These are phyloP conservation scores for Luffa aegyptiaca DNA, from an alignment of 306 rosid species.

Conservation along the genomic window DNA sequence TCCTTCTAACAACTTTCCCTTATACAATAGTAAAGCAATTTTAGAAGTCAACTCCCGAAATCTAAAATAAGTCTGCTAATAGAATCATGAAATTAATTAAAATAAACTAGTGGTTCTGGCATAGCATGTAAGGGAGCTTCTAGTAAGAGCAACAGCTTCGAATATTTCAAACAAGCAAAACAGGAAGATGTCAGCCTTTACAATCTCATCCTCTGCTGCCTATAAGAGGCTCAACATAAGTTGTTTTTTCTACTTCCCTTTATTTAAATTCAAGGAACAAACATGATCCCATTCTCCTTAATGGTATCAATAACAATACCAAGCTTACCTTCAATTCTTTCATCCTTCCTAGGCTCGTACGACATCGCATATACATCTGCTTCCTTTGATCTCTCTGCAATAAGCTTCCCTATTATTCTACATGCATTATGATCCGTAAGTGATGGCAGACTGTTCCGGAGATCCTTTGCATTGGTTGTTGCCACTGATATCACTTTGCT, in stretches of 20 bases:
- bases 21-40: neutral
- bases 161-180: neutral
- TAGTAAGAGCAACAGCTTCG: neutral
- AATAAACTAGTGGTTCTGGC: neutral
- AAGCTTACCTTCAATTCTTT: constrained; percentile 72
- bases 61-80: neutral
- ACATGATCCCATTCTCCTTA: constrained; percentile 62
- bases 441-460: constrained; percentile 55
- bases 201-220: neutral
- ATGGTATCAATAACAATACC: constrained; percentile 78
- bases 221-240: neutral
- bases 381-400: constrained; percentile 78
- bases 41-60: neutral
- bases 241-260: neutral
- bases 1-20: neutral
- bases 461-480: constrained; percentile 70
- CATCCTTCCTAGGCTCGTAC: constrained; percentile 69
- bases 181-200: neutral
- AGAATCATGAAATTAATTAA: neutral
- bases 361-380: constrained; percentile 87
- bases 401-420: constrained; percentile 56
- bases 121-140: neutral
- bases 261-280: constrained; percentile 20
- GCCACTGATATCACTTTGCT: constrained; percentile 90
- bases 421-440: constrained; percentile 62